phyloP scores from a whole-genome alignment of 257 asterid species.

The Orobanche coerulescens region DNA sequence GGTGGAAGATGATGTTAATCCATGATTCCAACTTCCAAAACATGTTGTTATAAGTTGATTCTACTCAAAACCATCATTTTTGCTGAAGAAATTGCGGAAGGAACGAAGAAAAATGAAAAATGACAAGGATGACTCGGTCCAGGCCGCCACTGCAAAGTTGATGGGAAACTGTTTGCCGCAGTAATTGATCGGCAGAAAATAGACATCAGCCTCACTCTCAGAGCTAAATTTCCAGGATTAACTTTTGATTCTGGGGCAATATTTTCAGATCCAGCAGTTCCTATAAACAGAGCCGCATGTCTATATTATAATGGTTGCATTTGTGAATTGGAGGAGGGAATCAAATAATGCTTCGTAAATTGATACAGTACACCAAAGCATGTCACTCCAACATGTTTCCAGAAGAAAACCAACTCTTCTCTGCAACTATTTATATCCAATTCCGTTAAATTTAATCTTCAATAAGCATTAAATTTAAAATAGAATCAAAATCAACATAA shows the following conservation, averaged over 20 bases:
- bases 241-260: conserved; percentile 63
- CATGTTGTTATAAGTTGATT: no score
- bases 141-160: conserved; percentile 91
- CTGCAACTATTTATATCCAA: conserved; percentile 14
- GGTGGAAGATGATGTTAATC: no score
- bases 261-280: conserved; percentile 52
- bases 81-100: no score
- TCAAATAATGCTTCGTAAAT: conserved; percentile 11
- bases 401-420: conserved; percentile 5
- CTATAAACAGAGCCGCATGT: conserved; percentile 33
- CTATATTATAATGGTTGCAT: conserved; percentile 5
- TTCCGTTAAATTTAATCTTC: conserved; percentile 3
- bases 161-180: conserved; percentile 90
- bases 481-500: conserved; percentile 1
- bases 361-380: not conserved
- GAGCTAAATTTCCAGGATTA: conserved; percentile 54
- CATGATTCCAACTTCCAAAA: no score
- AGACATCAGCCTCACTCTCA: conserved; percentile 75
- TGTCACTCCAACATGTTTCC: conserved; percentile 15
- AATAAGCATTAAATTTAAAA: conserved; percentile 12
- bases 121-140: no score
- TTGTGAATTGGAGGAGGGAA: conserved; percentile 16
- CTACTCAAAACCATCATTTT: no score
- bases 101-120: no score
- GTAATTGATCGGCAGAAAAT: conserved; percentile 82